phyloP scores from a whole-genome alignment of 371 early-diverging fungal genomes.

The Nematocida homosporus region DNA sequence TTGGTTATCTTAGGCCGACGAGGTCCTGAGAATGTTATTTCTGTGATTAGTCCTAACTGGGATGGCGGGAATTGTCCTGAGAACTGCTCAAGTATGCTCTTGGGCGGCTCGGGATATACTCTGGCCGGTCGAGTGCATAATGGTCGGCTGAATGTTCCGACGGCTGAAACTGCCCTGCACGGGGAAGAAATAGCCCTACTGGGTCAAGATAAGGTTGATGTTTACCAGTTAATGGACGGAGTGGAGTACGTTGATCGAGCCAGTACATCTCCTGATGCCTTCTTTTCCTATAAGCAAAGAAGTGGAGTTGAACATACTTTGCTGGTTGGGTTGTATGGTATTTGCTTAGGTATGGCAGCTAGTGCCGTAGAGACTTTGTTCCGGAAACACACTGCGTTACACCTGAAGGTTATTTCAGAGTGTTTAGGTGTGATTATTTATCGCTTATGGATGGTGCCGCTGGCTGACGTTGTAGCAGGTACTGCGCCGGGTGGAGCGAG shows the following conservation, averaged over 20 bases:
- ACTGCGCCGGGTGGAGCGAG: background rate
- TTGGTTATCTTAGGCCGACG: conserved; percentile 35
- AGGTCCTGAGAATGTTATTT: conserved; percentile 16
- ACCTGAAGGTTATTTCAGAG: background rate
- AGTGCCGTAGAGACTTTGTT: conserved; percentile 41
- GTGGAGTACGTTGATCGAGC: conserved; percentile 43
- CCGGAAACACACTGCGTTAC: conserved; percentile 15
- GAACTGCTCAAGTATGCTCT: conserved; percentile 39
- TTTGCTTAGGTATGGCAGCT: conserved; percentile 9
- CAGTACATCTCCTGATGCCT: conserved; percentile 43
- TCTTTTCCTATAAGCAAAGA: conserved; percentile 41
- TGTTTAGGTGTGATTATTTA: conserved; percentile 22
- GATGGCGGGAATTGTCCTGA: background rate
- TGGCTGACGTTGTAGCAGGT: conserved; percentile 5
- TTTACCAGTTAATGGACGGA: conserved; percentile 51
- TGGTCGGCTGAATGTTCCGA: background rate
- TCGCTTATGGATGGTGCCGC: conserved; percentile 14
- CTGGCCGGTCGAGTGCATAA: conserved; percentile 2
- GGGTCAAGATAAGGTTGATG: conserved; percentile 4
- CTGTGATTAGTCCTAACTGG: conserved; percentile 25
- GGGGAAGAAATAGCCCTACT: conserved; percentile 37
- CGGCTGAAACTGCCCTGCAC: conserved; percentile 4
- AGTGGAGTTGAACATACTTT: conserved; percentile 31
- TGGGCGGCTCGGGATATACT: background rate
- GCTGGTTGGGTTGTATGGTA: conserved; percentile 22